Base-by-base conservation (phyloP, 2,329 filamentous ascomycete genomes). In the Penicillium sp. region DNA sequence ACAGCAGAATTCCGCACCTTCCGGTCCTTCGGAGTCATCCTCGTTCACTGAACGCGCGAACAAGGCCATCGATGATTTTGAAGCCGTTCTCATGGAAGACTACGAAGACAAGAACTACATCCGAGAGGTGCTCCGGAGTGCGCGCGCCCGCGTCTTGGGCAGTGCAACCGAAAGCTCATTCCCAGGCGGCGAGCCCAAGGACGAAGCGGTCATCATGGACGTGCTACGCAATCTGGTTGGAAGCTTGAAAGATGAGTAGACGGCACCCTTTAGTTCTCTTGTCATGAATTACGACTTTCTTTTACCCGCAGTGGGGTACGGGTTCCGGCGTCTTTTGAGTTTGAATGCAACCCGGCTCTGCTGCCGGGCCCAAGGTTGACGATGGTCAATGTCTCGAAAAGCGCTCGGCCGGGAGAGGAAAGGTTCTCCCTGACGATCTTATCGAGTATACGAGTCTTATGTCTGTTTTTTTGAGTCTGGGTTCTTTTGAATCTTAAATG, bases 71-170 rank as follows among this genome's bases (percentile, higher is more conserved):
- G 71, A 73, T 48, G 69, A 73, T 53, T 73, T 73, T 44, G 71
- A 73, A 50, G 67, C 69, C 15, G 70, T 73, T 10, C 64, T 73
- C 12, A 71, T 72, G 65, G 71, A 73, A 51, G 71, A 73, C 50
- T 73, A 72, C 46, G 70, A 73, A 48, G 71, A 73, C 52, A 71
- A 72, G 59, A 70, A 73, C 47, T 73, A 73, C 52, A 73, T 73
- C 55, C 68, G 69, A 24, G 69, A 72, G 55, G 71, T 73, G 29
- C 65, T 73, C 9, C 67, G 68, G 50, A 73, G 71, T 52, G 71
- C 71, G 20, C 69, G 71, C 7, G 69, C 71, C 42, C 68, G 71
- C 13, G 71, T 67, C 13, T 47, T 73, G 5, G 70, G 69, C 25
- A 61, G 66, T 46, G 68, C 69, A 5, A 66, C 67, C 20, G 69